These are phyloP conservation scores for Lolium rigidum DNA, from an alignment of 176 grass and related monocot genomes.

Conservation along the genomic window DNA sequence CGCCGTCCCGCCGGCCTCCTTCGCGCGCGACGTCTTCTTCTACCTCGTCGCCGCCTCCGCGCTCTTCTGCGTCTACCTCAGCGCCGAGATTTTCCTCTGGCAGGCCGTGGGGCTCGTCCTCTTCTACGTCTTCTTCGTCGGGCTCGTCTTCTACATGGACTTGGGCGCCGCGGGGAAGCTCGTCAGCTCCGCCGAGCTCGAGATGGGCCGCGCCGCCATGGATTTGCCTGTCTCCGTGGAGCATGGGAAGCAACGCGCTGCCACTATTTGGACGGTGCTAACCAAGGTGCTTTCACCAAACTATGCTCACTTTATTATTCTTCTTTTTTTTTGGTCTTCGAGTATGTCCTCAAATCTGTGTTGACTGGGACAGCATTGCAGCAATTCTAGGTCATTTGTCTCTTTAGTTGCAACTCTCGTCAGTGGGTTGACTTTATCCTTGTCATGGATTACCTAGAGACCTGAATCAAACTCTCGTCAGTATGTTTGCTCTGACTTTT, in stretches of 20 bases:
- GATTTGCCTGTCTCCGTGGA: constrained; percentile 42
- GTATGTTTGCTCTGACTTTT: no score
- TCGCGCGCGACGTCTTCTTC: constrained; percentile 85
- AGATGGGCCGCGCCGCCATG: constrained; percentile 32
- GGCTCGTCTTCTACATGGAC: constrained; percentile 91
- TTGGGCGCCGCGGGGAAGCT: constrained; percentile 50
- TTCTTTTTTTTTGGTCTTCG: neutral
- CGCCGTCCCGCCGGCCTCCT: constrained; percentile 61
- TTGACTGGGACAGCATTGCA: neutral
- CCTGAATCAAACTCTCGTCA: constrained; percentile 5
- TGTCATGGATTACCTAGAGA: constrained; percentile 1
- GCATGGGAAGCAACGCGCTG: constrained; percentile 16
- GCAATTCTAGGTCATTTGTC: neutral
- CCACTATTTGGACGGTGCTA: constrained; percentile 35
- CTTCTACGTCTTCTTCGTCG: constrained; percentile 88
- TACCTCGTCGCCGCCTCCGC: constrained; percentile 72
- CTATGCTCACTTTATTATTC: neutral
- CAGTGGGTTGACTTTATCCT: constrained; percentile 16
- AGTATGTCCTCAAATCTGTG: constrained; percentile 18
- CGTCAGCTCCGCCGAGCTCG: constrained; percentile 37
- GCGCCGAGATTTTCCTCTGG: constrained; percentile 94
- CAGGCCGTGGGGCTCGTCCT: constrained; percentile 77
- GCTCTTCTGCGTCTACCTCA: constrained; percentile 85
- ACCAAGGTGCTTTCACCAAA: constrained; percentile 56
- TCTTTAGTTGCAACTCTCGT: constrained; percentile 18